Evolutionary conservation across 1,284 basidiomycete genomes (phyloP).

Genomic region (Cystobasidium slooffiae): DNA sequence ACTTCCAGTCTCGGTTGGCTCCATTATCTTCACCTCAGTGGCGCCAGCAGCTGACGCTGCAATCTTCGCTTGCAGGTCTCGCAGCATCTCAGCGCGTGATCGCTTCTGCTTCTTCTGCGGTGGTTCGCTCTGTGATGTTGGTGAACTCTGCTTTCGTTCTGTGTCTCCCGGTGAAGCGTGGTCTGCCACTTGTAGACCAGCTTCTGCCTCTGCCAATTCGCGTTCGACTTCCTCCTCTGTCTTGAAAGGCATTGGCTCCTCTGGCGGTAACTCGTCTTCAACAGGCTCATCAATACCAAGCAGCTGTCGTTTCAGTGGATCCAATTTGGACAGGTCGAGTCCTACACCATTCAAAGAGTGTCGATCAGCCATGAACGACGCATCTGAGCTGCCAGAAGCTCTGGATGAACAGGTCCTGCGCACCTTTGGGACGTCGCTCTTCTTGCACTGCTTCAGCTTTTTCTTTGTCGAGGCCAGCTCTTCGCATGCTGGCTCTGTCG

Average conservation of each 20-base stretch:
- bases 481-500: constrained; percentile 40
- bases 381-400: background rate
- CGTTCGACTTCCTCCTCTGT: constrained; percentile 40
- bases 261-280: background rate
- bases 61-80: constrained; percentile 40
- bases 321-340: constrained; percentile 35
- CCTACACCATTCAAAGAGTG: background rate
- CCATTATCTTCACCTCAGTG: background rate
- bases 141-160: background rate
- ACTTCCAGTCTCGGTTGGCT: background rate
- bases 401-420: background rate
- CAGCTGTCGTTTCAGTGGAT: constrained; percentile 16
- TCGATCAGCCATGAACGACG: background rate
- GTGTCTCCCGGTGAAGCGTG: background rate
- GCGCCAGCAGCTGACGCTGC: constrained; percentile 17
- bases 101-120: constrained; percentile 34
- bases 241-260: constrained; percentile 11
- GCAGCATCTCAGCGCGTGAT: constrained; percentile 40
- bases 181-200: background rate
- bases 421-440: constrained; percentile 31
- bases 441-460: constrained; percentile 9
- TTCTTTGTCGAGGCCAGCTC: constrained; percentile 33
- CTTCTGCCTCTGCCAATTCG: constrained; percentile 38
- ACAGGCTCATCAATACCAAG: constrained; percentile 6
- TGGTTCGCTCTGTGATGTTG: background rate